phyloP scores from a whole-genome alignment of 2,329 filamentous ascomycete genomes.

The Paecilomyces niveus region DNA sequence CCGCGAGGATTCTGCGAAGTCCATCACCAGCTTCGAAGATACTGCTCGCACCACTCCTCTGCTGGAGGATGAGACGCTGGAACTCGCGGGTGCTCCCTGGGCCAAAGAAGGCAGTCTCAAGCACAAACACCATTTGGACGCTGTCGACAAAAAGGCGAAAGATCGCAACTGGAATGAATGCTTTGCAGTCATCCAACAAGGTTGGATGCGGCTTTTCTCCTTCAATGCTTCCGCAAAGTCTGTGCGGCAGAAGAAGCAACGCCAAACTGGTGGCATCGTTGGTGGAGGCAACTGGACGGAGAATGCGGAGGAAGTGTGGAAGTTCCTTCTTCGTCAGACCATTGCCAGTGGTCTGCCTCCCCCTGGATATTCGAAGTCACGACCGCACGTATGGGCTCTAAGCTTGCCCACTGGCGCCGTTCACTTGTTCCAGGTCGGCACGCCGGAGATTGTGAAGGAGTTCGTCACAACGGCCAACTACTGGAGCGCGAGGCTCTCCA shows the following conservation, averaged over 20 bases:
- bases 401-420: constrained; percentile 88
- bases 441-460: constrained; percentile 86
- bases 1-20: constrained; percentile 60
- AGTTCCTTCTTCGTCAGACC: constrained; percentile 82
- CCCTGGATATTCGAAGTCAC: constrained; percentile 83
- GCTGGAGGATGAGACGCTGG: constrained; percentile 86
- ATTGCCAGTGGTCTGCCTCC: constrained; percentile 84
- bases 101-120: constrained; percentile 93
- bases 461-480: constrained; percentile 95
- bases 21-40: constrained; percentile 50
- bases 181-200: constrained; percentile 93
- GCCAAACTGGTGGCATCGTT: constrained; percentile 55
- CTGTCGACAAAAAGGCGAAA: constrained; percentile 83
- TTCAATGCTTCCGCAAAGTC: constrained; percentile 76
- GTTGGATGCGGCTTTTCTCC: constrained; percentile 87
- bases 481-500: constrained; percentile 91
- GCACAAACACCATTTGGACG: constrained; percentile 93
- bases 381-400: constrained; percentile 90
- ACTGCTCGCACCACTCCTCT: constrained; percentile 56
- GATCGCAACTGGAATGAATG: constrained; percentile 92
- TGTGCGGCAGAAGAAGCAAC: constrained; percentile 54
- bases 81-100: constrained; percentile 92
- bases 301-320: constrained; percentile 82
- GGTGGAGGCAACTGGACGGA: constrained; percentile 98
- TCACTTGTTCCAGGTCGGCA: constrained; percentile 96